Percentiles rank a stretch among this genome's conserved stretches.
phyloP scores from a whole-genome alignment of 257 asterid genomes.

The Oldenlandia corymbosa region DNA sequence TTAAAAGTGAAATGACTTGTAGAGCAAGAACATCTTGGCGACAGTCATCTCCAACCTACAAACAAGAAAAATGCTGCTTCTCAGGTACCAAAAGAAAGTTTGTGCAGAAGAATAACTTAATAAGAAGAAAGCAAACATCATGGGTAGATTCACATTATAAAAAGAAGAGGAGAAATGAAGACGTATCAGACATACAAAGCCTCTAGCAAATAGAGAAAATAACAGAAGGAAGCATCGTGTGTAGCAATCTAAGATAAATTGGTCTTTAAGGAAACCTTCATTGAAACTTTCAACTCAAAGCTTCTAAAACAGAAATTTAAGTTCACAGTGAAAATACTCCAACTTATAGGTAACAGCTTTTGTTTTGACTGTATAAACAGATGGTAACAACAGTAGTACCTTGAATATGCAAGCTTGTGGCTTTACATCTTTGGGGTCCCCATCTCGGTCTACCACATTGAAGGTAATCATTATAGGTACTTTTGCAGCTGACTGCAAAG shows the following conservation, averaged over 20 bases:
- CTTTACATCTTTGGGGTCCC: conserved; percentile 65
- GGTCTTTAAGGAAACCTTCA: too few species aligned
- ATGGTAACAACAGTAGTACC: conserved; percentile 35
- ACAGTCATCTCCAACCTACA: conserved; percentile 98
- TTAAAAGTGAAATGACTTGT: conserved; percentile 95
- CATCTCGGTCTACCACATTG: conserved; percentile 81
- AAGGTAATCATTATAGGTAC: conserved; percentile 99
- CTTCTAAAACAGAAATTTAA: neutral
- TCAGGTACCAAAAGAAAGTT: conserved; percentile 20
- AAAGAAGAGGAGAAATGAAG: neutral
- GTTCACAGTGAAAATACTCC: neutral
- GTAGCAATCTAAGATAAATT: too few species aligned
- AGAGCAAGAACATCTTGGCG: conserved; percentile 97
- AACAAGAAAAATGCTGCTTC: conserved; percentile 20
- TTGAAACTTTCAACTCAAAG: neutral
- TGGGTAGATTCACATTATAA: neutral
- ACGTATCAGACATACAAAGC: too few species aligned
- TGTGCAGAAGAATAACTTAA: conserved; percentile 2
- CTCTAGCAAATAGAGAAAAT: too few species aligned
- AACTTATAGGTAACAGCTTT: neutral
- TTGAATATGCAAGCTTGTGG: conserved; percentile 99
- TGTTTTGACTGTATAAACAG: neutral
- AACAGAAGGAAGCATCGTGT: too few species aligned
- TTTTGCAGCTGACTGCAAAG: conserved; percentile 99
- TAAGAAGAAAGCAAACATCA: too few species aligned